Conservation (phyloP, 305 asterid species). For the Fraxinus floribunda region DNA sequence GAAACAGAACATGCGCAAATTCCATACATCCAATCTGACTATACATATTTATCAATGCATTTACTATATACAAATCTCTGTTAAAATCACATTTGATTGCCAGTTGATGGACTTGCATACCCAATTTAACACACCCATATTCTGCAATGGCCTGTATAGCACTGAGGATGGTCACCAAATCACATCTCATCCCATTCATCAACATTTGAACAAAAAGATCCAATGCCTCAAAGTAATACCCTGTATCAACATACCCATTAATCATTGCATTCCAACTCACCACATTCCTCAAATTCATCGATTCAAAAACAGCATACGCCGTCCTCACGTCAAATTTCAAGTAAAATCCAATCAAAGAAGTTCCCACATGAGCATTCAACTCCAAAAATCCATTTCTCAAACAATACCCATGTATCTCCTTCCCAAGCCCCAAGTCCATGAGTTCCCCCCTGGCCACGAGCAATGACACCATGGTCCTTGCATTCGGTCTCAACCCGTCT, state of each 20-base stretch:
- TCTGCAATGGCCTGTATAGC: constrained; percentile 32
- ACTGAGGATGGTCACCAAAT: constrained; percentile 29
- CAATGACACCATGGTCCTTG: constrained; percentile 6
- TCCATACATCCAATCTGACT: constrained; percentile 22
- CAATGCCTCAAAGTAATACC: constrained; percentile 14
- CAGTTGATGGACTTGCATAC: constrained; percentile 34
- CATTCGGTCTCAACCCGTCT: constrained; percentile 31
- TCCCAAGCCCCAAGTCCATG: constrained; percentile 29
- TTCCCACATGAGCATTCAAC: constrained; percentile 20
- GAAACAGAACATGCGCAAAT: constrained; percentile 22
- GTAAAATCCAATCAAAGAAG: constrained; percentile 31
- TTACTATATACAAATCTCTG: constrained; percentile 18
- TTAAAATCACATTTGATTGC: constrained; percentile 20
- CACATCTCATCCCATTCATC: constrained; percentile 22
- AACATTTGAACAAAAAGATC: constrained; percentile 24
- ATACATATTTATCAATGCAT: constrained; percentile 30
- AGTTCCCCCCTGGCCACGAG: constrained; percentile 29
- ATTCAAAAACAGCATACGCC: constrained; percentile 15
- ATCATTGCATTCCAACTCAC: constrained; percentile 33
- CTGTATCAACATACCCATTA: constrained; percentile 27
- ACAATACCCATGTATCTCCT: constrained; percentile 33
- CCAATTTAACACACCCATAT: constrained; percentile 15
- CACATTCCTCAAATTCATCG: constrained; percentile 14
- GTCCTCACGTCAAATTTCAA: constrained; percentile 12
- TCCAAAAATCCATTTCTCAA: constrained; percentile 28